Percentiles rank a stretch among this genome's conserved stretches.
Conservation (phyloP, 345 rosid species). For the Pistacia vera region DNA sequence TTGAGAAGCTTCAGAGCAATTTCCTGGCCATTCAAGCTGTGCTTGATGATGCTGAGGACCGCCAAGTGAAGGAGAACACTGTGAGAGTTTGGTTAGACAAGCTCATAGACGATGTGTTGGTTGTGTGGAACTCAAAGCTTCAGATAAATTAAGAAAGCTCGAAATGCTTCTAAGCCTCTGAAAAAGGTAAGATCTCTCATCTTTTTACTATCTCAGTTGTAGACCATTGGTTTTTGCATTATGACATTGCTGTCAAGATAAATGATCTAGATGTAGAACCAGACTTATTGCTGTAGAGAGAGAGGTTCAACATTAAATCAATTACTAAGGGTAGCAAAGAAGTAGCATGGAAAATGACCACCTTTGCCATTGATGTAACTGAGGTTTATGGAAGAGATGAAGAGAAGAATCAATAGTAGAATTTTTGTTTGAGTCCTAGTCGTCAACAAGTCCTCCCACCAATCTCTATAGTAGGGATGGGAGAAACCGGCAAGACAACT, state of each 20-base stretch:
- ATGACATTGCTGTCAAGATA: neutral
- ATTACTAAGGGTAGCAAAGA: too few relatives aligned
- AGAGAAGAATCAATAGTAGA: too few relatives aligned
- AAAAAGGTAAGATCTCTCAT: constrained; percentile 4
- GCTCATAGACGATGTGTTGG: constrained; percentile 1
- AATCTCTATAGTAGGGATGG: neutral
- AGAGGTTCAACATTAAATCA: too few relatives aligned
- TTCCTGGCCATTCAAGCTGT: neutral
- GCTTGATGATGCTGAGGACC: constrained; percentile 1
- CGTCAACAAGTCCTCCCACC: too few relatives aligned
- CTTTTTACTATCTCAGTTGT: too few relatives aligned
- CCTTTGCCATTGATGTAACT: too few relatives aligned
- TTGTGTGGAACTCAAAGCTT: constrained; percentile 2
- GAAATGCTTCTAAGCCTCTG: neutral
- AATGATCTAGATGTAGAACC: neutral
- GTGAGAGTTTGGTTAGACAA: constrained; percentile 1
- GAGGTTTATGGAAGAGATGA: too few relatives aligned
- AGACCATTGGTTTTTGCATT: too few relatives aligned
- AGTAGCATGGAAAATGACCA: too few relatives aligned
- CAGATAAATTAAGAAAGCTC: neutral
- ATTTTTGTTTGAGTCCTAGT: too few relatives aligned
- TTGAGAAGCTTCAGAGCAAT: neutral
- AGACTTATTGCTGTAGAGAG: neutral
- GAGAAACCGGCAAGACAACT: neutral
- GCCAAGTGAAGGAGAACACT: neutral